A percentile compares a stretch with the other conserved stretches of the same genome.
Conservation (phyloP, 225 moss, liverwort and hornwort genomes). For the Sphagnum tenellum region DNA sequence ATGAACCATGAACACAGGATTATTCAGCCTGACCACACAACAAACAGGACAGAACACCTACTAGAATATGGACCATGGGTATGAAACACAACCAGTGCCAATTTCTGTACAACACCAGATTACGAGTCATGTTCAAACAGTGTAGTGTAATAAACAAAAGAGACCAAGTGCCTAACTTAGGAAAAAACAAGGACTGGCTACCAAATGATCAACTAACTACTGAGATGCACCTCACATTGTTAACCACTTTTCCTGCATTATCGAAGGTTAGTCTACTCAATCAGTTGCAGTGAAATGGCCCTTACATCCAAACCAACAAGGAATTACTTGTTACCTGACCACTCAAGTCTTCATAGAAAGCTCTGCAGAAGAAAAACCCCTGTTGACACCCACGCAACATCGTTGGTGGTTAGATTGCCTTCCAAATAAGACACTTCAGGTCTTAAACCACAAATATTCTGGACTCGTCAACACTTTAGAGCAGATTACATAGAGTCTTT, state of each 20-base stretch:
- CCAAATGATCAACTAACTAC: too few species aligned
- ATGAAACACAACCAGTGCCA: slow-evolving; percentile 73
- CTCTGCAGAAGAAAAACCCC: slow-evolving; percentile 9
- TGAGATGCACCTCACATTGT: too few species aligned
- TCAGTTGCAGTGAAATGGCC: neutral
- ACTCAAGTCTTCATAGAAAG: slow-evolving; percentile 40
- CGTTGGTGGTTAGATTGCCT: too few species aligned
- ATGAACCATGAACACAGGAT: neutral
- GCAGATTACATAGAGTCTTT: too few species aligned
- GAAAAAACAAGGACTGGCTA: neutral
- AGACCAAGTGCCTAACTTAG: neutral
- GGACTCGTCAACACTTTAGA: too few species aligned
- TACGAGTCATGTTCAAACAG: neutral
- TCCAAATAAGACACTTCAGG: too few species aligned
- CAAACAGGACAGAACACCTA: too few species aligned
- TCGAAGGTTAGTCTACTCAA: neutral
- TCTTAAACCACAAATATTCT: too few species aligned
- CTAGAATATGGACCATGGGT: slow-evolving; percentile 66
- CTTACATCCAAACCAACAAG: neutral
- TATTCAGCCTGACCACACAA: neutral
- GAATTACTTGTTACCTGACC: slow-evolving; percentile 20
- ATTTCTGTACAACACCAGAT: slow-evolving; percentile 48
- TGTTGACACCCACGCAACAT: too few species aligned
- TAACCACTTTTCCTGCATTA: too few species aligned
- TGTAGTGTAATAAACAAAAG: neutral